Evolutionary conservation across 1,284 basidiomycete genomes (phyloP), one percentile per base, ranked within the genome.

Genomic region (Serendipita sp.): DNA sequence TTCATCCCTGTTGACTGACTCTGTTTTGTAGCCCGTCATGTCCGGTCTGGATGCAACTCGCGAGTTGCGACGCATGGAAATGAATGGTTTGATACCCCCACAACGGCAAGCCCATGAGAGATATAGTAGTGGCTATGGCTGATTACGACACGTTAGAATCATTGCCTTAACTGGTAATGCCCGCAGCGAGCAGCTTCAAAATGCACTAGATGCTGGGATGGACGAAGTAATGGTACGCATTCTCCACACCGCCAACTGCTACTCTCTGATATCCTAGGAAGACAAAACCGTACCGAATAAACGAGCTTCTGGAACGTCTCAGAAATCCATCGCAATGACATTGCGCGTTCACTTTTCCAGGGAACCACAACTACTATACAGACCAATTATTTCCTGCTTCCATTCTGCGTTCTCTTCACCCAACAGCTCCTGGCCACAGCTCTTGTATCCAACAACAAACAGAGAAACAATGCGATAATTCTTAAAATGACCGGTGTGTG

Each of bases 131-230:
- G 32, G 15, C 13, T 22, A 55, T 3, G 13, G 35, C 35, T 38
- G 12, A 38, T 1, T 1, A 38, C 12, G 12, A 6, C 35, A 12
- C 12, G 6, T 67, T 62, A 64, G 66, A 4, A 67, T 71, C 29
- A 67, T 68, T 35, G 70, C 70, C 34, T 62, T 71, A 15, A 71
- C 70, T 26, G 70, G 70, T 53, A 68, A 68, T 64, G 67, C 67
- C 13, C 67, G 68, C n/a, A 53, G 62, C 41, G 68, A 66, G 12
- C 68, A 69, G 35, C 63, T 67, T 35, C 64, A 69, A 30, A 69
- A 67, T 50, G 68, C 68, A 13, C 60, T 63, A n/a, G 66, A 69
- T 49, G 67, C 68, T 22, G 68, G 68, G 29, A 69, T 69, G 68
- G 67, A 69, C 61, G 68, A 69, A 41, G 68, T 69, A 4, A 65